phyloP scores from a whole-genome alignment of 2,329 filamentous ascomycete genomes.

The Beauveria asiatica region DNA sequence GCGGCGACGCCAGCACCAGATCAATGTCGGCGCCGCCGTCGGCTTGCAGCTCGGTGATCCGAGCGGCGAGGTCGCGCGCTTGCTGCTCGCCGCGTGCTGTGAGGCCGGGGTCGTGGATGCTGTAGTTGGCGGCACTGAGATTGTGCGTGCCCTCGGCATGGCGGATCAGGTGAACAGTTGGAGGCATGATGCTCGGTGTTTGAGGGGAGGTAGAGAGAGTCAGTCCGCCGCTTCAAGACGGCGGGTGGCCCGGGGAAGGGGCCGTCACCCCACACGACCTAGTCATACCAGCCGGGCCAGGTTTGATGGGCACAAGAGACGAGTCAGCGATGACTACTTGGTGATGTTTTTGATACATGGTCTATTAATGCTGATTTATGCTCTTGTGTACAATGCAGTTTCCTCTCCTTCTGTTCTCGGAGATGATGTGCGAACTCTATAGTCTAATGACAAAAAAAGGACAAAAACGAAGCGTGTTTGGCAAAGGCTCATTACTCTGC shows the following conservation, averaged over 20 bases:
- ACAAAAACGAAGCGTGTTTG: not conserved
- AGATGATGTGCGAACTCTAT: not conserved
- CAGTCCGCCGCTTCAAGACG: too few relatives aligned
- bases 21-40: slow-evolving; percentile 45
- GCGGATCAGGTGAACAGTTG: slow-evolving; percentile 51
- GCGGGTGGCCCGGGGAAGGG: too few relatives aligned
- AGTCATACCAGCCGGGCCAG: not conserved
- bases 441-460: not conserved
- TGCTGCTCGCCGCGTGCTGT: slow-evolving; percentile 62
- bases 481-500: slow-evolving; percentile 24
- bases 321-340: too few relatives aligned
- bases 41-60: slow-evolving; percentile 57
- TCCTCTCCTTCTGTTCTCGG: not conserved
- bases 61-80: slow-evolving; percentile 49
- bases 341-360: not conserved
- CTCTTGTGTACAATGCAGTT: not conserved
- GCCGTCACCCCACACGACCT: not conserved
- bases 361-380: not conserved
- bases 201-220: too few relatives aligned
- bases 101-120: slow-evolving; percentile 59
- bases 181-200: slow-evolving; percentile 25
- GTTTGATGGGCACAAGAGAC: not conserved
- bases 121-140: slow-evolving; percentile 59
- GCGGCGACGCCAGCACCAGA: slow-evolving; percentile 62
- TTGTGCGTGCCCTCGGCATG: slow-evolving; percentile 71